Evolutionary conservation across 2,329 filamentous ascomycete species (phyloP).

Genomic region (Penicillium freii): DNA sequence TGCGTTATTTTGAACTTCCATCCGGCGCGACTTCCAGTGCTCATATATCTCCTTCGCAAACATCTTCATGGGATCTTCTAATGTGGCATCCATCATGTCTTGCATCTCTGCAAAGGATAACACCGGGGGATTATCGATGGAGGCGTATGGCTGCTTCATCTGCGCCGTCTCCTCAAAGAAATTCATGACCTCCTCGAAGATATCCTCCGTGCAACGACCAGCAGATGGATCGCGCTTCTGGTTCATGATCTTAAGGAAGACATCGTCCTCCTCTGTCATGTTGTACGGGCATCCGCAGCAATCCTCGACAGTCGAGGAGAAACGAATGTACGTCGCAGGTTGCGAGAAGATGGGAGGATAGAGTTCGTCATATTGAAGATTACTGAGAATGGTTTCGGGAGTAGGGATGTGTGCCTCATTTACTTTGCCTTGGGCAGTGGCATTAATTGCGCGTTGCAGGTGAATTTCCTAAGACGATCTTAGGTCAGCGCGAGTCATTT

Average conservation of each 20-base stretch:
- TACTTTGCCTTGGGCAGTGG: constrained; percentile 59
- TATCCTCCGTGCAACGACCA: constrained; percentile 75
- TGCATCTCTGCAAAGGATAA: constrained; percentile 73
- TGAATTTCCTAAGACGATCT: constrained; percentile 73
- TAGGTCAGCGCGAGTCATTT: constrained; percentile 17
- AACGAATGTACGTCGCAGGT: constrained; percentile 91
- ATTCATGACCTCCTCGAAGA: constrained; percentile 92
- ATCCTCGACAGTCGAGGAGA: constrained; percentile 97
- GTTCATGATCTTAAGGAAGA: constrained; percentile 81
- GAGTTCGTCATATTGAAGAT: constrained; percentile 81
- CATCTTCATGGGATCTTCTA: constrained; percentile 54
- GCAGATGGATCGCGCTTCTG: constrained; percentile 61
- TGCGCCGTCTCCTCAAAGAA: constrained; percentile 87
- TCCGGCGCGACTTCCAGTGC: constrained; percentile 77
- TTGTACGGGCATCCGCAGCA: constrained; percentile 88
- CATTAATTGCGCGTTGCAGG: constrained; percentile 79
- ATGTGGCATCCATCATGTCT: constrained; percentile 60
- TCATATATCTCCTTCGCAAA: constrained; percentile 80
- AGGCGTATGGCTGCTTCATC: constrained; percentile 81
- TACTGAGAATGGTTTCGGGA: constrained; percentile 61
- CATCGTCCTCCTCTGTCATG: constrained; percentile 87
- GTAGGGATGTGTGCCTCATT: constrained; percentile 66
- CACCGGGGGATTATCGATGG: constrained; percentile 83
- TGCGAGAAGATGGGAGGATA: constrained; percentile 78
- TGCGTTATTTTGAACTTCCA: constrained; percentile 65